Conservation (phyloP, 768 basidiomycete species). For the Rhodosporidiobolus odoratus region DNA sequence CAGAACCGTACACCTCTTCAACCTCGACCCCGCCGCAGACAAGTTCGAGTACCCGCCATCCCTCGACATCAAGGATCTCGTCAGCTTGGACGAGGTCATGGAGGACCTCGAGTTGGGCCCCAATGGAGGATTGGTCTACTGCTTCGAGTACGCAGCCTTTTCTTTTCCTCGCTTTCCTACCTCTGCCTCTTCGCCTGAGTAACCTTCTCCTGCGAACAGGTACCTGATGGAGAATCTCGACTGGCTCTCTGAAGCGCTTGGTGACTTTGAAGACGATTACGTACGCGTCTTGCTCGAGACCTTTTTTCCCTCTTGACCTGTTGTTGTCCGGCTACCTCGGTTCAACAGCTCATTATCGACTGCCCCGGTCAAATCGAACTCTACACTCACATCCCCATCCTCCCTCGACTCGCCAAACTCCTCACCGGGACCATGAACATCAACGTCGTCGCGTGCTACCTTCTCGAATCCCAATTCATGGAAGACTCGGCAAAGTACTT, state of each 20-base stretch:
- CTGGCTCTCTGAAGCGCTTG: slow-evolving; percentile 94
- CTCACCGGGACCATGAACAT: slow-evolving; percentile 68
- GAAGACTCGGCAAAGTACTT: slow-evolving; percentile 99
- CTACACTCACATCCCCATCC: slow-evolving; percentile 95
- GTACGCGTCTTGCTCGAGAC: slow-evolving; percentile 39
- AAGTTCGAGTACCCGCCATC: slow-evolving; percentile 87
- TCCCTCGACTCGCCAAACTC: slow-evolving; percentile 72
- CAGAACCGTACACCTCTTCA: slow-evolving; percentile 84
- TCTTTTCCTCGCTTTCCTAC: slow-evolving; percentile 6
- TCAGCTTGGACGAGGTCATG: slow-evolving; percentile 94
- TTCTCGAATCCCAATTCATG: slow-evolving; percentile 98
- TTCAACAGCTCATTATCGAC: slow-evolving; percentile 61
- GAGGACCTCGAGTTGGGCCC: slow-evolving; percentile 88
- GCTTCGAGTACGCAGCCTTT: slow-evolving; percentile 99
- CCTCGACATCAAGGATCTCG: slow-evolving; percentile 88
- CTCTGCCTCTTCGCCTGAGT: neutral
- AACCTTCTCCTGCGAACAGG: slow-evolving; percentile 50
- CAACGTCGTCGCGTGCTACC: slow-evolving; percentile 79
- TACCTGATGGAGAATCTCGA: slow-evolving; percentile 96
- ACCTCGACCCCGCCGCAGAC: slow-evolving; percentile 92
- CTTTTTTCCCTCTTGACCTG: neutral
- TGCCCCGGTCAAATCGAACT: slow-evolving; percentile 97
- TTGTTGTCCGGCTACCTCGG: neutral
- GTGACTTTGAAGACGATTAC: slow-evolving; percentile 93
- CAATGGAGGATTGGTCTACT: slow-evolving; percentile 93